Base-by-base conservation (phyloP, 169 alveolate species). In the Plasmodium gonderi region DNA sequence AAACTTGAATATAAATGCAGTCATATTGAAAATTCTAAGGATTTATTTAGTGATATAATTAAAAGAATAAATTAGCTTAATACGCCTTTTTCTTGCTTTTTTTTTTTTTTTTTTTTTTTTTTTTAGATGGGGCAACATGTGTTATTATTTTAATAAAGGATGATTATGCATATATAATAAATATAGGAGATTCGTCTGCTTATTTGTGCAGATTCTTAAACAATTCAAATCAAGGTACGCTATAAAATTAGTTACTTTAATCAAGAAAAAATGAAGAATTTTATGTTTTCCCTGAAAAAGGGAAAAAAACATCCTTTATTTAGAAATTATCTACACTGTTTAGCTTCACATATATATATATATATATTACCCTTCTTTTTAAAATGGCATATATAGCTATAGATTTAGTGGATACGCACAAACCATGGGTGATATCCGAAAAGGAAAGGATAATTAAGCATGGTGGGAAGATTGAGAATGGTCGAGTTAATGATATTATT, bases 391-490 rank as follows among this genome's bases (percentile, higher is more conserved):
- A 38, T 38, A 33, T 80, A 79, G 98, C 98, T n/a, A 95, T 98
- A 20, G 98, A 98, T 7, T 92, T 99, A 92, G 97, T 98, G 40
- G 98, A 97, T 72, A 99, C 97, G 74, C 99, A 99, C 96, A 99
- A 98, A 67, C 99, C 99, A 0, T 98, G 98, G 96, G 96, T 97
- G 69, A 96, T 96, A 42, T 95, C 93, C 60, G 99, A 99, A 95
- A 96, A 97, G 90, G 97, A 97, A 67, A 95, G 99, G 60, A 98
- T 99, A 26, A 93, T 96, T 31, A 92, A 95, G 60, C 97, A 98
- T 77, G 99, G 99, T 7, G 99, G 99, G 1, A 95, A 97, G 42
- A 98, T 99, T 2, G 99, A 98, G 90, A 98, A 98, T 82, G 99
- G 99, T 49, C 91, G 99, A 81, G 99, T 99, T 33, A 98, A 98